Percentiles rank a stretch among this genome's conserved stretches.
phyloP scores from a whole-genome alignment of 140 eudicot genomes.

The Flaveria floridana region DNA sequence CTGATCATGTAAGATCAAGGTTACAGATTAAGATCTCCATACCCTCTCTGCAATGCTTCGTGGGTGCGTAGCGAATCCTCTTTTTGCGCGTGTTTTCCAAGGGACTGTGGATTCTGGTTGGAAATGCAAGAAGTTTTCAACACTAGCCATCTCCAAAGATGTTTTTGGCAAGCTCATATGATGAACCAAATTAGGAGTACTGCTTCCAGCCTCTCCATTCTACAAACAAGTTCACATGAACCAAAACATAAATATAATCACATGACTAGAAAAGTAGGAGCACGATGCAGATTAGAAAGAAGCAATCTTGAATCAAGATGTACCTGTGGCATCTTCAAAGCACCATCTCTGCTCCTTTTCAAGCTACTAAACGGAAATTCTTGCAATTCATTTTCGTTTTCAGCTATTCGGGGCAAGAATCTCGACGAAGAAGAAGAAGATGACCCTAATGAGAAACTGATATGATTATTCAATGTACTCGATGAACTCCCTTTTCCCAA shows the following conservation, averaged over 20 bases:
- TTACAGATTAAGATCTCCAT: conserved; percentile 13
- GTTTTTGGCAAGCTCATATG: conserved; percentile 92
- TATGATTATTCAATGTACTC: conserved; percentile 40
- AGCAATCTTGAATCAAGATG: conserved; percentile 19
- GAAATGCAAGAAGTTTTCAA: conserved; percentile 67
- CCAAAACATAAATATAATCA: conserved; percentile 14
- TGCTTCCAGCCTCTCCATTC: conserved; percentile 55
- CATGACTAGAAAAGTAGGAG: neutral
- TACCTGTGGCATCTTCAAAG: conserved; percentile 64
- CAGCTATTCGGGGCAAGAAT: conserved; percentile 77
- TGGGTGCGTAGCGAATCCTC: conserved; percentile 98
- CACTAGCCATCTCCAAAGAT: conserved; percentile 60
- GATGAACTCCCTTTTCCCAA: conserved; percentile 49
- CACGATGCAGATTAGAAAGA: conserved; percentile 5
- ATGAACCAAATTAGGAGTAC: conserved; percentile 56
- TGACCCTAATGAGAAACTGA: conserved; percentile 56
- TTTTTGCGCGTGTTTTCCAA: conserved; percentile 84
- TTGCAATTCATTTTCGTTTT: conserved; percentile 48
- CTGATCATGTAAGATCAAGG: neutral
- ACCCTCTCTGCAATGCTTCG: conserved; percentile 99
- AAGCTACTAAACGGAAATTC: conserved; percentile 47
- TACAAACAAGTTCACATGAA: conserved; percentile 27
- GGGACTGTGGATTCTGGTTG: conserved; percentile 69
- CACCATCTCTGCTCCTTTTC: conserved; percentile 68
- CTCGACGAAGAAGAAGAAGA: conserved; percentile 54